Evolutionary conservation across 2,329 filamentous ascomycete species (phyloP), one percentile per base, ranked within the genome.

Genomic region (Fusarium abutilonis): DNA sequence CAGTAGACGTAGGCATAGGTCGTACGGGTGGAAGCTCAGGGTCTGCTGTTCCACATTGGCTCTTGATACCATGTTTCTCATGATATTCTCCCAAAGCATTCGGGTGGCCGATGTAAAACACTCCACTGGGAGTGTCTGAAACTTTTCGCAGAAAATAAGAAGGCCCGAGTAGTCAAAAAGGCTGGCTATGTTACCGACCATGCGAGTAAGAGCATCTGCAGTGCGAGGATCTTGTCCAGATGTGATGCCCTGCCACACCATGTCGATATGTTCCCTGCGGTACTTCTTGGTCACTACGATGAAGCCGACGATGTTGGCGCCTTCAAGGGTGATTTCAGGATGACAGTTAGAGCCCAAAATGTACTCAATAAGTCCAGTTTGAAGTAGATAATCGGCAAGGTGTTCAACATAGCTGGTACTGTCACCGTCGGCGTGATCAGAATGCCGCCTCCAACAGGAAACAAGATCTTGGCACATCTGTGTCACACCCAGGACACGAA

Each of bases 311-410:
- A 98, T 90, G 63, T 97, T 96, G 36, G 84, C 83, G 70, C 91
- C 91, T 66, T 93, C 87, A 32, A 84, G 82, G 17, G 96, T 95
- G 49, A 98, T 86, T 71, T 97, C 93, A 1, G 93, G 92, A 71
- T 98, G 95, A 29, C 94, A 97, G 52, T 93, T 93, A 13, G 94
- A 88, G 2, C 94, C 92, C 47, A 97, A 85, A 41, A 99, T 87
- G 75, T 97, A 98, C 56, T 93, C 87, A 21, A 96, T 85, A 23
- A 98, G 80, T 49, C 88, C 87, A 35, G 89, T 89, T 7, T 82
- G 78, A 14, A 89, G 80, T 31, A 98, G 79, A 63, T 91, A 89
- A 21, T 85, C 80, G 6, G 91, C 86, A 49, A 96, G 79, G 67
- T 89, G 89, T 11, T 83, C 81, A 63, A 94, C 79, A 44, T 91